Percentiles rank a stretch among this genome's conserved stretches.
Conservation (phyloP, 2,329 filamentous ascomycete genomes). For the Parafenestella ontariensis region DNA sequence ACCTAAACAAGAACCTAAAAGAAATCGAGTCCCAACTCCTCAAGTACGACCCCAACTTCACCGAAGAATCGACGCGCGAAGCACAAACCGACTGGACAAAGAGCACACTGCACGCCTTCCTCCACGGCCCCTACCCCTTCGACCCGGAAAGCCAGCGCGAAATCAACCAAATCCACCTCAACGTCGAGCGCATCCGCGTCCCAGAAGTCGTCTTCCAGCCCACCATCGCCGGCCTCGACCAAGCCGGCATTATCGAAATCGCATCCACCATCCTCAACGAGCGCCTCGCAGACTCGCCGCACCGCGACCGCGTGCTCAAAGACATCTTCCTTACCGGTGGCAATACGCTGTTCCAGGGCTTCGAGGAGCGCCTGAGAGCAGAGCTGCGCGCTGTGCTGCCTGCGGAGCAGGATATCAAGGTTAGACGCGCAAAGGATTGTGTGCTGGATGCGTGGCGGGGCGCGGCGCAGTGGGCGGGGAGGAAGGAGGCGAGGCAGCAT, state of each 20-base stretch:
- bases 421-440: conserved; percentile 77
- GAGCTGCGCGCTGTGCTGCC: conserved; percentile 75
- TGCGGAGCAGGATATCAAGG: conserved; percentile 68
- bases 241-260: conserved; percentile 92
- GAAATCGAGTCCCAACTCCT: conserved; percentile 84
- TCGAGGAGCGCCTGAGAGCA: conserved; percentile 83
- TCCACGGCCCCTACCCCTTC: conserved; percentile 85
- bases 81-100: conserved; percentile 97
- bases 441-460: conserved; percentile 92
- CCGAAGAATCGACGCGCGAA: conserved; percentile 88
- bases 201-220: conserved; percentile 94
- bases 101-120: conserved; percentile 86
- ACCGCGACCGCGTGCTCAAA: conserved; percentile 74
- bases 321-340: conserved; percentile 97
- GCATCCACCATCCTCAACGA: conserved; percentile 88
- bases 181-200: conserved; percentile 93
- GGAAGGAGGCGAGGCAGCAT: conserved; percentile 65
- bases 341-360: conserved; percentile 83
- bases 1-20: conserved; percentile 76
- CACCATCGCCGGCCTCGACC: conserved; percentile 88
- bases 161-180: conserved; percentile 88
- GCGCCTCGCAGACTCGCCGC: conserved; percentile 66
- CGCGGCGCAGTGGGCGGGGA: conserved; percentile 81
- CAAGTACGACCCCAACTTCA: conserved; percentile 85
- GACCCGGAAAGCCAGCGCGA: conserved; percentile 81